Base-by-base conservation (phyloP, 2,329 filamentous ascomycete species). In the Coniochaeta pulveracea region DNA sequence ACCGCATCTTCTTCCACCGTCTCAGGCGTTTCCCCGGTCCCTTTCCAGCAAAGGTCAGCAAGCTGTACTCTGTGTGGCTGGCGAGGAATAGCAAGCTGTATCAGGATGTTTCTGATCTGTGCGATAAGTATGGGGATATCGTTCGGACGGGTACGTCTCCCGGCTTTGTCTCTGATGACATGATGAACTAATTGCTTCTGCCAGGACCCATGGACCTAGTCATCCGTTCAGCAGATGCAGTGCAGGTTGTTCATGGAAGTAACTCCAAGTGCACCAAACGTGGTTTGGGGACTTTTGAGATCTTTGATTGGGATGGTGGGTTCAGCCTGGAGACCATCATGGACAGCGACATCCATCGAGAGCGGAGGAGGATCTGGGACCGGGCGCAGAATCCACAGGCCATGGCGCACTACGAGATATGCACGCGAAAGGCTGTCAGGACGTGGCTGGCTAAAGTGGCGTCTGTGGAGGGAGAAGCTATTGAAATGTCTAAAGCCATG, bases 101-200 rank as follows among this genome's bases (percentile, higher is more conserved):
- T 17, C 19, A 22, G 12, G 11, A 29, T 25, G 12, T 38, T 35
- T 18, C 33, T 37, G 12, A 37, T 35, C 15, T 17, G 30, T 41
- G 10, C 29, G 37, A 10, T 22, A 38, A 19, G 38, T 26, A 38
- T 17, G 27, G 27, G 11, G 27, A 30, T 10, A n/a, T 30, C 11
- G 16, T 19, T 21, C 27, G 27, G n/a, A 12, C 16, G 5, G 27
- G 27, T 27, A 34, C 3, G n/a, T 29, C 18, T n/a, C n/a, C 4
- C 11, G 8, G 4, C 19, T 11, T 33, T 7, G 25, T 17, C 10
- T 15, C 8, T 19, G 8, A 24, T 25, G 27, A 25, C 4, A 16
- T 19, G 19, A 19, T 6, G 23, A 34, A 11, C 33, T 16, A n/a
- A n/a, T 14, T 16, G 19, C 23, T 30, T 11, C 10, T 22, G 18